These are phyloP conservation scores for Neoboletus magnificus DNA, from an alignment of 768 basidiomycete genomes.

Conservation along the genomic window DNA sequence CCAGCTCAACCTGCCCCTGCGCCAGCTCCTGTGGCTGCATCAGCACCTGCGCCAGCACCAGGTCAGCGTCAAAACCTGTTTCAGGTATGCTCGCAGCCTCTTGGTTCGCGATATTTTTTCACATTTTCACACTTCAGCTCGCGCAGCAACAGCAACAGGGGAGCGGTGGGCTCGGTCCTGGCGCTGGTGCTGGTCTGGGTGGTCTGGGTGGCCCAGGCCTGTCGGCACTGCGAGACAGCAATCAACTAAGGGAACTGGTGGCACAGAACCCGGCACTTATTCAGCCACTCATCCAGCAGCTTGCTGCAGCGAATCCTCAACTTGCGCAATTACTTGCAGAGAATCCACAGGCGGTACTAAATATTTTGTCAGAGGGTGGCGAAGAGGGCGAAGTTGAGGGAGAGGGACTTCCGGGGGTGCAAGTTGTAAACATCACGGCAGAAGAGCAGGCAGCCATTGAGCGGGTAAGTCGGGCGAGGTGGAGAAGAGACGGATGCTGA, in stretches of 20 bases:
- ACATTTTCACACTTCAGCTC: conserved; percentile 42
- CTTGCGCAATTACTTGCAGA: conserved; percentile 64
- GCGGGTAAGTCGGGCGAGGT: conserved; percentile 56
- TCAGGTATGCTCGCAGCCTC: conserved; percentile 48
- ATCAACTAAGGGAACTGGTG: conserved; percentile 70
- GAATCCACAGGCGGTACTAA: conserved; percentile 68
- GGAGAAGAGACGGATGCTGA: conserved; percentile 1
- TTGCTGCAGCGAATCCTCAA: conserved; percentile 69
- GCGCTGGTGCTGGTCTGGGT: background rate
- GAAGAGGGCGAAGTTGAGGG: conserved; percentile 40
- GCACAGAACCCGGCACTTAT: conserved; percentile 72
- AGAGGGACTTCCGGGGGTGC: conserved; percentile 29
- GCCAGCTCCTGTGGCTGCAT: conserved; percentile 38
- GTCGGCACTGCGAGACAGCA: conserved; percentile 54
- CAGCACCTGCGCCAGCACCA: conserved; percentile 18
- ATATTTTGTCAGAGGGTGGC: conserved; percentile 54
- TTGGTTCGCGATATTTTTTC: background rate
- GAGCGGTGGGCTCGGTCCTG: conserved; percentile 27
- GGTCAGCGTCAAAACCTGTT: conserved; percentile 80
- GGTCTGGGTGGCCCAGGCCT: conserved; percentile 38
- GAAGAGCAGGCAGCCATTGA: conserved; percentile 89
- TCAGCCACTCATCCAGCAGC: conserved; percentile 81
- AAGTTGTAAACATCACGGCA: conserved; percentile 70
- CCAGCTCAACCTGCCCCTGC: conserved; percentile 35
- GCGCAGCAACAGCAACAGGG: conserved; percentile 51